Base-by-base conservation (phyloP, 192 early-diverging fungal genomes). In the Gorgonomyces haynaldii region DNA sequence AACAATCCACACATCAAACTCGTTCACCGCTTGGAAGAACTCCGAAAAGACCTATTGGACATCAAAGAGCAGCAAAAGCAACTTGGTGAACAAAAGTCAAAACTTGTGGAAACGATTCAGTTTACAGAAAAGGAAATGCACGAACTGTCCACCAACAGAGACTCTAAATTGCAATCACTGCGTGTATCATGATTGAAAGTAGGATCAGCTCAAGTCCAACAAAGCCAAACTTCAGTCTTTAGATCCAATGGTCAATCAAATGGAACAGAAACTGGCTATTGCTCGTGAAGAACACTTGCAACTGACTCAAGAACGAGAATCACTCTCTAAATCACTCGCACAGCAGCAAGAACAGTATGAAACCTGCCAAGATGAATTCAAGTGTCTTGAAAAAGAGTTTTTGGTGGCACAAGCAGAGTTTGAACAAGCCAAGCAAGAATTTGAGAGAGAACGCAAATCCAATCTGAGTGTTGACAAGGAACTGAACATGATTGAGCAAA, bases 101-200 rank as follows among this genome's bases (percentile, higher is more conserved):
- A 69, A 8, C 79, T 78, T 17, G 20, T 60, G 10, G 20, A 56
- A n/a, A 10, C 13, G 3, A 45, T 48, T 20, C 16, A 43, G 36
- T n/a, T 15, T 8, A 43, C 52, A 19, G 62, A 67, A 55, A 42
- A 41, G 29, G 92, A 98, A 57, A 95, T 96, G 88, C 66, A 71
- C 19, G 89, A 94, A 55, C 89, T 93, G 35, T 78, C 82, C 41
- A 67, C 67, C 26, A 81, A 98, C 60, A 88, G 88, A 53, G 88
- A 89, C 27, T 76, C 76, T 10, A 98, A 96, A 63, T 56, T 98
- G 23, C 75, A 88, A 50, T 79, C 87, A 36, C 70, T 98, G 20
- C 52, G n/a, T n/a, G n/a, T n/a, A n/a, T n/a, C n/a, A n/a, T n/a
- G n/a, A n/a, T n/a, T n/a, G n/a, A n/a, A n/a, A n/a, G n/a, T n/a